These are phyloP conservation scores for Venturia asperata DNA, from an alignment of 2,329 filamentous ascomycete genomes.

Conservation along the genomic window DNA sequence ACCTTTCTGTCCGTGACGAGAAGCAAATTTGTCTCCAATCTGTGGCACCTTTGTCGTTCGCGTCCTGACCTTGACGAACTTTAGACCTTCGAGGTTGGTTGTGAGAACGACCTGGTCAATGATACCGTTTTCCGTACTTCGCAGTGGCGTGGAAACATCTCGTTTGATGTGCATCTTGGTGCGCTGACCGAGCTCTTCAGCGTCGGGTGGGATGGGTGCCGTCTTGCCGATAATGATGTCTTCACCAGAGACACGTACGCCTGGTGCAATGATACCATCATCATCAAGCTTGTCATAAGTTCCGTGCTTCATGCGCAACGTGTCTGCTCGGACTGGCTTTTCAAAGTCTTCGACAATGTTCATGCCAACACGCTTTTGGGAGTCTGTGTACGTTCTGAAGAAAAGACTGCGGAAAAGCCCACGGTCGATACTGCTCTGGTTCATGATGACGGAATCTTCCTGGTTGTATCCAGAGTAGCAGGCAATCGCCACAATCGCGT, in stretches of 20 bases:
- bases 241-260: constrained; percentile 89
- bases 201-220: constrained; percentile 84
- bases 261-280: constrained; percentile 89
- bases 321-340: constrained; percentile 84
- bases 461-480: constrained; percentile 99
- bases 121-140: constrained; percentile 95
- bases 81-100: constrained; percentile 87
- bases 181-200: constrained; percentile 86
- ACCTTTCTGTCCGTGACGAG: constrained; percentile 97
- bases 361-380: constrained; percentile 92
- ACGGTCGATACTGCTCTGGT: constrained; percentile 97
- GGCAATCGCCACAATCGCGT: constrained; percentile 95
- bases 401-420: constrained; percentile 96
- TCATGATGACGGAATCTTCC: constrained; percentile 99
- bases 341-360: constrained; percentile 91
- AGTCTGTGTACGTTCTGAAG: constrained; percentile 95
- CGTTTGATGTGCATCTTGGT: constrained; percentile 86
- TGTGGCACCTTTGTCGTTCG: constrained; percentile 96
- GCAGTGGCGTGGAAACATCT: constrained; percentile 88
- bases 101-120: constrained; percentile 90
- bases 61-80: constrained; percentile 95
- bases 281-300: constrained; percentile 97
- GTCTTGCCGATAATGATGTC: constrained; percentile 99
- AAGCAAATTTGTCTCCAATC: constrained; percentile 98
- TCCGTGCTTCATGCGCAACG: constrained; percentile 84